These are phyloP conservation scores for Cladosporium oxysporum DNA, from an alignment of 2,329 filamentous ascomycete genomes.

Conservation along the genomic window DNA sequence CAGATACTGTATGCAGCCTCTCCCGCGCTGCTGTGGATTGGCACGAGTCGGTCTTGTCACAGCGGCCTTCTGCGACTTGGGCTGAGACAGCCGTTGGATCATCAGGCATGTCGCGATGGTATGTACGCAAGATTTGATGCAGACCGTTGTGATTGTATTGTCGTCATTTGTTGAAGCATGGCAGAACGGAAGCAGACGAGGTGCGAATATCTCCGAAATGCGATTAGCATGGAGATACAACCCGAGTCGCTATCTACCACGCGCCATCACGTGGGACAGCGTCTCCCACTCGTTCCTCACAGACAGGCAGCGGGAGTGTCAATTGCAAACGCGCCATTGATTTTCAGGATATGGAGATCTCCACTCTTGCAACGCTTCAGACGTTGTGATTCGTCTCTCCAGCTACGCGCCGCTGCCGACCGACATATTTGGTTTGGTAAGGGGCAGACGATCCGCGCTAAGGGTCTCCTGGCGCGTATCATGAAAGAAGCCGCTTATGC, in stretches of 20 bases:
- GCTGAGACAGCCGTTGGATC: background rate
- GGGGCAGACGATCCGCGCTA: slow-evolving; percentile 13
- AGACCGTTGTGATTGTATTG: background rate
- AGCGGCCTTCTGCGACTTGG: background rate
- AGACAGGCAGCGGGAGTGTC: background rate
- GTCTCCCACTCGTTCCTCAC: slow-evolving; percentile 10
- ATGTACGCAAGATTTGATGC: background rate
- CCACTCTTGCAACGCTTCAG: background rate
- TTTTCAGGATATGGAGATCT: slow-evolving; percentile 3
- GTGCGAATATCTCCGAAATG: background rate
- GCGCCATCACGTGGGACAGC: background rate
- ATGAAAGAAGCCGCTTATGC: slow-evolving; percentile 1
- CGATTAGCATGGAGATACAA: background rate
- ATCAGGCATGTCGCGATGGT: background rate
- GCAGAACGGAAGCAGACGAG: background rate
- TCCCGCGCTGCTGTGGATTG: background rate
- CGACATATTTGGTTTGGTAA: background rate
- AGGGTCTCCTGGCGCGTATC: slow-evolving; percentile 15
- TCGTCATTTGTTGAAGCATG: background rate
- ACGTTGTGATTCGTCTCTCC: slow-evolving; percentile 7
- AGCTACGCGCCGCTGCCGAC: slow-evolving; percentile 15
- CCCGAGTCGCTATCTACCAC: background rate
- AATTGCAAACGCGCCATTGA: slow-evolving; percentile 2
- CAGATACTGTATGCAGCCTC: background rate
- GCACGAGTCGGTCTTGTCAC: background rate